A percentile compares a stretch with the other conserved stretches of the same genome.
Conservation (phyloP, 257 asterid genomes). For the Primulina eburnea region DNA sequence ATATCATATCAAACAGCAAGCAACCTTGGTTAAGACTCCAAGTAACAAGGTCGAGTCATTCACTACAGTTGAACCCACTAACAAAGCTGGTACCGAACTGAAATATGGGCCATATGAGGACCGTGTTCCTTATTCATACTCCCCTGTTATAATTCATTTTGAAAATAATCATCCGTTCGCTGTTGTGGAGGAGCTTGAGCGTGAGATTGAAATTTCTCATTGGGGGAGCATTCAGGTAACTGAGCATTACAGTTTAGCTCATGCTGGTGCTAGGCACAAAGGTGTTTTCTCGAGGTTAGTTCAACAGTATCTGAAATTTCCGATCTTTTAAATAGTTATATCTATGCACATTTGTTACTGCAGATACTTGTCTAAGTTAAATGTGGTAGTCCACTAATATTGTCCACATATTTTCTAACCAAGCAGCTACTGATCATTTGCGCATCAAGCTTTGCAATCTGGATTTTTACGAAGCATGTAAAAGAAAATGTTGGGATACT, state of each 20-base stretch:
- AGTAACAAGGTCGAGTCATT: constrained; percentile 79
- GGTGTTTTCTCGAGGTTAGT: constrained; percentile 92
- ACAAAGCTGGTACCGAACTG: constrained; percentile 63
- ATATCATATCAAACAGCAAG: constrained; percentile 69
- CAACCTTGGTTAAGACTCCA: constrained; percentile 73
- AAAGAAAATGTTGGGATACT: neutral
- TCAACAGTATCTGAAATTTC: constrained; percentile 1
- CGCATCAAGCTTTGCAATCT: neutral
- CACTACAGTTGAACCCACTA: constrained; percentile 75
- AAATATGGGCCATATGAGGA: constrained; percentile 87
- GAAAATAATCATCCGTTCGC: constrained; percentile 93
- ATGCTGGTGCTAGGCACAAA: constrained; percentile 93
- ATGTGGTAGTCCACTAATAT: constrained; percentile 2
- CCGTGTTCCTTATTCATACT: constrained; percentile 55
- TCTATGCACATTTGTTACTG: neutral
- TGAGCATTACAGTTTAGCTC: constrained; percentile 73
- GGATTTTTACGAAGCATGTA: neutral
- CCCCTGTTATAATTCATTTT: constrained; percentile 70
- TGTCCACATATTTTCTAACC: too few species aligned
- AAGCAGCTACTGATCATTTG: neutral
- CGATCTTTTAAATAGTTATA: neutral
- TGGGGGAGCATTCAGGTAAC: constrained; percentile 97
- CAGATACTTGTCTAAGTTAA: constrained; percentile 8
- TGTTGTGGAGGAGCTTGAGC: constrained; percentile 98
- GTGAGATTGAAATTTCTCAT: constrained; percentile 94